A percentile compares a stretch with the other conserved stretches of the same genome.
phyloP scores from a whole-genome alignment of 768 basidiomycete species.

The Lentinula lateritia region DNA sequence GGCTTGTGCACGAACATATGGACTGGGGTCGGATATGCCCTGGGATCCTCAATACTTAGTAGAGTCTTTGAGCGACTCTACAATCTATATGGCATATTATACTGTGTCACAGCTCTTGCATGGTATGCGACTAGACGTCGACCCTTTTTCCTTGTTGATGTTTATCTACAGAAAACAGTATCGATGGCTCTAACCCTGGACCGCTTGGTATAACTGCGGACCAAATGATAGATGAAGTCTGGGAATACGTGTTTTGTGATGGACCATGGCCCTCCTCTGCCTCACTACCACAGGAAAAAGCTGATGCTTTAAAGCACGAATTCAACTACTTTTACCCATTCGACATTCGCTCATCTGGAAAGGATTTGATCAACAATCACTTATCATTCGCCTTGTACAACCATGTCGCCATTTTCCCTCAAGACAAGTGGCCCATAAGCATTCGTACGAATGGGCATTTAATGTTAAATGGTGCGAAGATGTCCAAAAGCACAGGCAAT shows the following conservation, averaged over 20 bases:
- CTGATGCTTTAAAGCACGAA: slow-evolving; percentile 80
- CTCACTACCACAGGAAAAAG: slow-evolving; percentile 69
- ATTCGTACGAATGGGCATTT: slow-evolving; percentile 96
- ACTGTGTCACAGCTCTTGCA: slow-evolving; percentile 90
- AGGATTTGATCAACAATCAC: slow-evolving; percentile 95
- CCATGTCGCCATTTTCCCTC: slow-evolving; percentile 92
- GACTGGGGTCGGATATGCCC: slow-evolving; percentile 89
- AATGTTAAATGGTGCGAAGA: slow-evolving; percentile 97
- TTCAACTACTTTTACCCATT: slow-evolving; percentile 98
- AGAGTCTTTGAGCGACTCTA: slow-evolving; percentile 95
- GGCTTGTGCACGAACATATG: slow-evolving; percentile 98
- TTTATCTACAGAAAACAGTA: slow-evolving; percentile 45
- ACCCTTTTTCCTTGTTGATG: slow-evolving; percentile 5
- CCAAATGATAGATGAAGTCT: slow-evolving; percentile 96
- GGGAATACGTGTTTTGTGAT: slow-evolving; percentile 88
- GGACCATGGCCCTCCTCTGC: slow-evolving; percentile 70
- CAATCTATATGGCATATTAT: slow-evolving; percentile 98
- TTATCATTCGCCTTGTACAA: slow-evolving; percentile 92
- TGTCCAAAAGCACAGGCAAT: slow-evolving; percentile 97
- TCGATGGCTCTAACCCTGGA: slow-evolving; percentile 77
- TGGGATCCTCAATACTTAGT: slow-evolving; percentile 98
- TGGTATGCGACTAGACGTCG: slow-evolving; percentile 38
- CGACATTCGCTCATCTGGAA: slow-evolving; percentile 96
- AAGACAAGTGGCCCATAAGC: slow-evolving; percentile 83
- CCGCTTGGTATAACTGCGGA: slow-evolving; percentile 81